phyloP scores from a whole-genome alignment of 495 filamentous ascomycete genomes.

The Glutinoglossum americanum region DNA sequence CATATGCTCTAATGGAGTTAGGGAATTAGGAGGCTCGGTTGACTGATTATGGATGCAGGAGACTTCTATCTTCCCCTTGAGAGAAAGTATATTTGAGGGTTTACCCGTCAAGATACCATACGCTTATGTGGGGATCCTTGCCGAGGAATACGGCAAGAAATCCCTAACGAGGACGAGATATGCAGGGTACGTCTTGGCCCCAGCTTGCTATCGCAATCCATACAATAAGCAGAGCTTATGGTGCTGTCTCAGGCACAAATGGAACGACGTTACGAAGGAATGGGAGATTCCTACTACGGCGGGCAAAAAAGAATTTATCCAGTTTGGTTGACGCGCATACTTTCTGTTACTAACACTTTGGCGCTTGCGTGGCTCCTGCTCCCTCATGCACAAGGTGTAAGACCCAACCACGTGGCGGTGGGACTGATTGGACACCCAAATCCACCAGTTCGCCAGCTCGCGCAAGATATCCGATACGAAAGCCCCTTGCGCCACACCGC shows the following conservation, averaged over 20 bases:
- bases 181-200: not conserved
- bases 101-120: slow-evolving; percentile 55
- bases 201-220: not conserved
- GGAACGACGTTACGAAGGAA: not conserved
- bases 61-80: slow-evolving; percentile 55
- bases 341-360: too few species aligned
- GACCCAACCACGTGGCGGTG: not conserved
- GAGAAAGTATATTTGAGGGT: slow-evolving; percentile 59
- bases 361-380: too few species aligned
- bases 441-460: too few species aligned
- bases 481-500: too few species aligned
- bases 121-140: slow-evolving; percentile 46
- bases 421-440: not conserved
- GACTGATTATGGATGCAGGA: slow-evolving; percentile 14
- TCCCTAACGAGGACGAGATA: not conserved
- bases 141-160: slow-evolving; percentile 45
- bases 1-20: not conserved
- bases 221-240: not conserved
- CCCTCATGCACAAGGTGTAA: not conserved
- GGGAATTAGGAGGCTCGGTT: not conserved
- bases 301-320: not conserved
- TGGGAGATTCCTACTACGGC: not conserved
- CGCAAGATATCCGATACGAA: too few species aligned
- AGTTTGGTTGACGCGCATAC: not conserved
- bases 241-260: not conserved